These are phyloP conservation scores for Boletus reticuloceps DNA, from an alignment of 768 basidiomycete species.

Conservation along the genomic window DNA sequence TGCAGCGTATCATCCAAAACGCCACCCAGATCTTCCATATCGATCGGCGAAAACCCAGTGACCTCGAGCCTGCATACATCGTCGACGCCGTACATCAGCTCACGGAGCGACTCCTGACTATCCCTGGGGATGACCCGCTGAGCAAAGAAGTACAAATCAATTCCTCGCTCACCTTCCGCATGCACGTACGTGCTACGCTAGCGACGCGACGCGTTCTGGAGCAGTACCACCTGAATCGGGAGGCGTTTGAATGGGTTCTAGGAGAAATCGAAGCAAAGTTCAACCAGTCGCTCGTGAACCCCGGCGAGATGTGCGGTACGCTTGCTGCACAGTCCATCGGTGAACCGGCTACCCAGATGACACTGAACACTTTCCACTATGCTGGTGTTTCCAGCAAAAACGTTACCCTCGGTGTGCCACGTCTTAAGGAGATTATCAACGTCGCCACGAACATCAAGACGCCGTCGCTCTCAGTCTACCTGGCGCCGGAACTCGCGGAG, in stretches of 20 bases:
- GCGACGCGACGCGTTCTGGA: conserved; percentile 86
- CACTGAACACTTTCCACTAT: conserved; percentile 99
- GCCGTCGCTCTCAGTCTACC: conserved; percentile 90
- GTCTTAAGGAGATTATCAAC: conserved; percentile 99
- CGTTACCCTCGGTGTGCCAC: conserved; percentile 98
- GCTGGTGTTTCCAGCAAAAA: conserved; percentile 99
- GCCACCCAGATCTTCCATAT: conserved; percentile 97
- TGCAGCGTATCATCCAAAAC: conserved; percentile 93
- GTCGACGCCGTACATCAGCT: conserved; percentile 76
- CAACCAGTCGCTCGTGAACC: conserved; percentile 87
- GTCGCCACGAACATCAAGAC: conserved; percentile 99
- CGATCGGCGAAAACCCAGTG: conserved; percentile 88
- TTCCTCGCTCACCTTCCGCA: conserved; percentile 88
- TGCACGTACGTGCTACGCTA: conserved; percentile 89
- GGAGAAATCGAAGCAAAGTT: conserved; percentile 95
- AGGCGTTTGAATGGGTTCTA: conserved; percentile 97
- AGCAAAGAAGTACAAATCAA: conserved; percentile 81
- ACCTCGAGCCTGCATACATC: conserved; percentile 86
- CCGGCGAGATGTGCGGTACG: conserved; percentile 99
- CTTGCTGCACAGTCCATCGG: conserved; percentile 98
- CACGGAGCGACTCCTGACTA: conserved; percentile 73
- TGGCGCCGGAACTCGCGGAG: conserved; percentile 65
- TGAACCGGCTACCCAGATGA: conserved; percentile 99
- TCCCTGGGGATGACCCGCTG: conserved; percentile 81
- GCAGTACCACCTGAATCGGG: conserved; percentile 80